Evolutionary conservation across 306 rosid genomes (phyloP), one percentile per base, ranked within the genome.

Genomic region (Cicer arietinum): DNA sequence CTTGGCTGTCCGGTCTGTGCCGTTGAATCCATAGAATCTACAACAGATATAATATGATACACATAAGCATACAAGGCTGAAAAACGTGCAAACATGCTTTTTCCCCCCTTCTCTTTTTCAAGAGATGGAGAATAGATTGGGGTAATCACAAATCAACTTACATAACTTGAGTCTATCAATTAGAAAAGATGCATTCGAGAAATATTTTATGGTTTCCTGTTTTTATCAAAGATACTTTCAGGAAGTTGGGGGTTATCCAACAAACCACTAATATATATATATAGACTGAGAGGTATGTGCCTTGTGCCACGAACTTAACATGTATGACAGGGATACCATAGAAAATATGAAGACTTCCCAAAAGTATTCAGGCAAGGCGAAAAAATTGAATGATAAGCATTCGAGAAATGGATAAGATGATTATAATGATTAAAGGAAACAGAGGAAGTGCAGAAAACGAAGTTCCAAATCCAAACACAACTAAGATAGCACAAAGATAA

Each of bases 1-100:
- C 76, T 88, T 67, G 89, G 81, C 67, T 85, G 97, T 75, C 96
- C 92, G 60, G 91, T 86, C 83, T 90, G 97, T 56, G 98, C 93
- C 4, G 99, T 89, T 78, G 99, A 92, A 83, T 92, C 99, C 83
- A 90, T 64, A 77, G 97, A 89, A 72, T 91, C 96, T 89, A 84
- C 86, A 84, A 45, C 39, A 81, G 51, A 73, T 22, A 70, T 73
- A 30, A 67, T 68, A 61, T 56, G 62, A 69, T 11, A 84, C 25
- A 56, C 50, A 64, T 65, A 41, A 71, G 70, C 74, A 81, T 69
- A 73, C 37, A 78, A 6, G 53, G 73, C 69, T 56, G 37, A 59
- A 69, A 65, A 54, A 54, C 20, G 41, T 37, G 56, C 48, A 44
- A 16, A 58, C 20, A 25, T 71, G 22, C 7, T 3, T 68, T 8